These are phyloP conservation scores for Penicillium goetzii DNA, from an alignment of 495 filamentous ascomycete genomes.

Conservation along the genomic window DNA sequence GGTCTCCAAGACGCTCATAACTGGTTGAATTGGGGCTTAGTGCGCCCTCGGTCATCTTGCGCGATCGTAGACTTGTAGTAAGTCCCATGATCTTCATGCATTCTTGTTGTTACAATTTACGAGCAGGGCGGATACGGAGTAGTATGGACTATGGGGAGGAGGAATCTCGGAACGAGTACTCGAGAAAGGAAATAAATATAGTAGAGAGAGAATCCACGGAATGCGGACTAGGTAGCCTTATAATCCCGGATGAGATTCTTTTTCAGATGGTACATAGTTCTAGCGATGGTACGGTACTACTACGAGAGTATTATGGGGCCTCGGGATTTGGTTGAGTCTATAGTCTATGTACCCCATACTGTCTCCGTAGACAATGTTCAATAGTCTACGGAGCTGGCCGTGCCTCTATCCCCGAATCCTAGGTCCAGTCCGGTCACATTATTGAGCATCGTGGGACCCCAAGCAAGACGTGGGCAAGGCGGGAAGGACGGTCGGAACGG, in stretches of 20 bases:
- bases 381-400: not conserved
- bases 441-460: constrained; percentile 29
- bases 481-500: constrained; percentile 36
- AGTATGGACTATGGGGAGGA: not conserved
- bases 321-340: not conserved
- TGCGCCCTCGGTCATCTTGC: not conserved
- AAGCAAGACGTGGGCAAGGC: constrained; percentile 16
- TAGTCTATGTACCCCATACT: not conserved
- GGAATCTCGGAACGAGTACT: not conserved
- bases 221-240: constrained; percentile 14
- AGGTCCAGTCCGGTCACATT: not conserved
- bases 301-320: constrained; percentile 12
- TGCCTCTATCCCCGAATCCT: not conserved
- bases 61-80: constrained; percentile 16
- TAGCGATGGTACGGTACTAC: not conserved
- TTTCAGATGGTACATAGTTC: not conserved
- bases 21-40: not conserved
- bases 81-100: constrained; percentile 17
- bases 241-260: constrained; percentile 14
- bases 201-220: constrained; percentile 4
- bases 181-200: not conserved
- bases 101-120: constrained; percentile 3
- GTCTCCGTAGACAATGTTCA: not conserved
- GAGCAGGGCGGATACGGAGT: not conserved
- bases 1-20: not conserved